Base-by-base conservation (phyloP, 2,329 filamentous ascomycete genomes). In the Sordariomycetes sp. region DNA sequence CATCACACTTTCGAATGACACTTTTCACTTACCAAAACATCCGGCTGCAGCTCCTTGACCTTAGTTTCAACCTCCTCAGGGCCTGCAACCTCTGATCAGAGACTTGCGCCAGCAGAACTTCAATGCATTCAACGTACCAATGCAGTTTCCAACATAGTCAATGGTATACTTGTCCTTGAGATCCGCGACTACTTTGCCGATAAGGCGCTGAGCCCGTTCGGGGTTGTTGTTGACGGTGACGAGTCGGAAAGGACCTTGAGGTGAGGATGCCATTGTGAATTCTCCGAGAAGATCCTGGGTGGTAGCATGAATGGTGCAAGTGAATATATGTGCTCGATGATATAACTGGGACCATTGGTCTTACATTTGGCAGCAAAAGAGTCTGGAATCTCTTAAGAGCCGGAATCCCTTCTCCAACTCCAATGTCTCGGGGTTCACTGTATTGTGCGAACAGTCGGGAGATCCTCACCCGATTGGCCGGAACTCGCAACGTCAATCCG, bases 191-290 rank as follows among this genome's bases (percentile, higher is more conserved):
- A 84, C 54, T 1, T 72, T 66, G 9, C 78, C 77, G 45, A 81
- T 71, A 21, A 84, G 55, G 7, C 62, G 57, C 55, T 75, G 72
- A 21, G 79, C 79, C 36, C 78, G 64, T 41, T 80, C 77, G 1
- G 79, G 78, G 2, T 70, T 75, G 2, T 70, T 81, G 57, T 82
- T 83, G 43, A 83, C 76, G 2, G 76, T 83, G 20, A 82, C 69
- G 10, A 83, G 67, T 45, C 63, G 70, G 57, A 68, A 82, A 4
- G 75, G 75, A 14, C 74, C 74, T 43, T 66, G 63, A 11, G 67
- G 60, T 15, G 24, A 24, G 21, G 8, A 24, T n/a, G n/a, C 21
- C 8, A n/a, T n/a, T 24, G 21, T 24, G 21, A n/a, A 24, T 24
- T 8, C n/a, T 24, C 8, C 21, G n/a, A 24, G 8, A 24, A n/a